Evolutionary conservation across 2,329 filamentous ascomycete genomes (phyloP).

Genomic region (Sphaceloma murrayae): DNA sequence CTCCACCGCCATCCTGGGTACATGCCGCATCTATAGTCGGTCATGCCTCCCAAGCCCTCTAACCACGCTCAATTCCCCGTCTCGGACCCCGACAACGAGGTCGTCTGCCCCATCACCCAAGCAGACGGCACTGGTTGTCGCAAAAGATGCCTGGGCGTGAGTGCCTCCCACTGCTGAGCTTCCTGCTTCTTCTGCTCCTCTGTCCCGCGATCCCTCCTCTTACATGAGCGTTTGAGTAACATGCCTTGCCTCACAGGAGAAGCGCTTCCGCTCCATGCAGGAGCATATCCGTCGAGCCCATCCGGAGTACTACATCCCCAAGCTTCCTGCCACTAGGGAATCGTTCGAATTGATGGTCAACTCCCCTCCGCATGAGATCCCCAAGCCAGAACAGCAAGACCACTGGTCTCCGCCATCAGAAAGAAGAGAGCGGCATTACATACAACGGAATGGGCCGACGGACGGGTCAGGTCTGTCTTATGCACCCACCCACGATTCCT

Average conservation of each 20-base stretch:
- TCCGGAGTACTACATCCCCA: conserved; percentile 93
- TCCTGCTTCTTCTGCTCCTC: background rate
- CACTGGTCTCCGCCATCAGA: conserved; percentile 20
- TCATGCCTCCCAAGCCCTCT: conserved; percentile 85
- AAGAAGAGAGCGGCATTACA: conserved; percentile 22
- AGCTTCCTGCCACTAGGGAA: conserved; percentile 94
- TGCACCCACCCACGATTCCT: conserved; percentile 26
- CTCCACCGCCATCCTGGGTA: conserved; percentile 6
- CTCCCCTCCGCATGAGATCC: conserved; percentile 67
- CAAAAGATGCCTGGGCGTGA: conserved; percentile 95
- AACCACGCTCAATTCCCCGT: conserved; percentile 63
- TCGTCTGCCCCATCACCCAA: conserved; percentile 90
- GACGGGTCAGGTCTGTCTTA: conserved; percentile 31
- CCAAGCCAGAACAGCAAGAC: conserved; percentile 38
- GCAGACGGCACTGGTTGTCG: conserved; percentile 95
- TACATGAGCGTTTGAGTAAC: too few relatives aligned
- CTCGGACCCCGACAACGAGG: conserved; percentile 86
- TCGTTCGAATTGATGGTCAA: conserved; percentile 96
- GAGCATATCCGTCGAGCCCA: conserved; percentile 97
- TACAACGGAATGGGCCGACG: conserved; percentile 19
- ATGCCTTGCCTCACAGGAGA: conserved; percentile 55
- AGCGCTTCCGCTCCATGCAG: conserved; percentile 96
- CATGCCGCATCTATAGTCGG: conserved; percentile 22
- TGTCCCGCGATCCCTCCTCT: conserved; percentile 12
- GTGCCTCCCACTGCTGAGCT: conserved; percentile 37